Conservation (phyloP, 2,329 filamentous ascomycete species). For the Periconia sp. region DNA sequence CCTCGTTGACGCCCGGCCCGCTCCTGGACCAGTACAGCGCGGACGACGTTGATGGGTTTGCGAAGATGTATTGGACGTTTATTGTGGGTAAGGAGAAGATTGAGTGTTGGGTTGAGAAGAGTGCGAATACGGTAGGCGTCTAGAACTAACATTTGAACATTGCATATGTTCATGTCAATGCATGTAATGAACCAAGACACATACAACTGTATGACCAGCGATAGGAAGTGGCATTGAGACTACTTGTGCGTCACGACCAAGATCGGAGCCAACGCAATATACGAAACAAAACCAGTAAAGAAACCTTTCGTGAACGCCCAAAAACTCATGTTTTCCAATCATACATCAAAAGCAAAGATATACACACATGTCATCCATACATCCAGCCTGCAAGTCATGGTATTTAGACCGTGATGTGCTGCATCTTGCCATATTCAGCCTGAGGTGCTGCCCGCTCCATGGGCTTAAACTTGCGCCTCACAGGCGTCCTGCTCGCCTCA, state of each 20-base stretch:
- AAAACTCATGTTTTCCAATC: too few relatives aligned
- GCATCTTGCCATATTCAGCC: slow-evolving; percentile 29
- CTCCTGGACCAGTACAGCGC: background rate
- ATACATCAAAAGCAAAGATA: background rate
- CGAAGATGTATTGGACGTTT: background rate
- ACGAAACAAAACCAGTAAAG: too few relatives aligned
- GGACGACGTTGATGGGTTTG: background rate
- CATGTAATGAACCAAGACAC: too few relatives aligned
- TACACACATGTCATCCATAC: too few relatives aligned
- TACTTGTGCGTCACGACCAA: too few relatives aligned
- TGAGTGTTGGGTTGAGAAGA: background rate
- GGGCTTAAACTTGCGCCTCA: slow-evolving; percentile 29
- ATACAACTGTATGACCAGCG: too few relatives aligned
- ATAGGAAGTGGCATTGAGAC: too few relatives aligned
- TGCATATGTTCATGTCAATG: too few relatives aligned
- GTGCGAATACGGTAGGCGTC: background rate
- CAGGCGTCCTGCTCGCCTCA: slow-evolving; percentile 26
- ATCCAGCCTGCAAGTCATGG: background rate
- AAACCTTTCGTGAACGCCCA: too few relatives aligned
- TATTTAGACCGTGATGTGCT: slow-evolving; percentile 25
- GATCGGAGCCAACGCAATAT: too few relatives aligned
- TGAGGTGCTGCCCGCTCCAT: slow-evolving; percentile 25
- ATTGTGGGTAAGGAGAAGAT: background rate
- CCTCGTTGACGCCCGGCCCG: background rate
- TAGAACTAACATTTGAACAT: too few relatives aligned